Evolutionary conservation across 164 flowering plant species (phyloP), one percentile per base, ranked within the genome.

Genomic region (Piper betle): DNA sequence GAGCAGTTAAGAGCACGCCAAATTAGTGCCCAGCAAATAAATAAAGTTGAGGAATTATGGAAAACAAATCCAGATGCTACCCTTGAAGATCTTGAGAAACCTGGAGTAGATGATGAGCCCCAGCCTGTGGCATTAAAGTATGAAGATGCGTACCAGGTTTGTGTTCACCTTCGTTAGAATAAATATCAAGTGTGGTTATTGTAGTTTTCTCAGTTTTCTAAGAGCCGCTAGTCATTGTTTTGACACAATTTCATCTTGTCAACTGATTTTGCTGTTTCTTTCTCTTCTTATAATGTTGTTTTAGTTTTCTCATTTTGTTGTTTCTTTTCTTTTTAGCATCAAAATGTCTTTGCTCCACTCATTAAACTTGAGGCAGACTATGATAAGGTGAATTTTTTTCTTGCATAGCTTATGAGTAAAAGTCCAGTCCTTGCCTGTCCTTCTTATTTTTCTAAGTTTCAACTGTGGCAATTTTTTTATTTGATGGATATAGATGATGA

Each of bases 81-180:
- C 33, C 73, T 94, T 55, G 96, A 91, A 75, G 99, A 94, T 74
- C 97, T 94, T 75, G 97, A 94, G 83, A 94, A 94, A 77, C 99
- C 99, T 79, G 99, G 99, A 61, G 96, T 94, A 18, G 99, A 94
- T 73, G 99, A 94, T 72, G 99, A 94, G 60, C 99, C 99, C 62
- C 97, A 94, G 76, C 82, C 93, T 70, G 97, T 94, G n/a, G 96
- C 74, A 37, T 73, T 83, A 75, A 94, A 94, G 69, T 91, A 94
- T 77, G 97, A 88, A 75, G 99, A 94, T 84, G 99, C 99, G 41
- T 94, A 91, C 65, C 97, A 94, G 96, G 99, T 90, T 63, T 53
- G 37, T 18, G 33, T 48, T 25, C 33, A 25, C 33, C 33, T 25
- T 25, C 33, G 33, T 25, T 25, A 25, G 33, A 25, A 25, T 25